These are phyloP conservation scores for Auricularia sp. DNA, from an alignment of 768 basidiomycete genomes.

Conservation along the genomic window DNA sequence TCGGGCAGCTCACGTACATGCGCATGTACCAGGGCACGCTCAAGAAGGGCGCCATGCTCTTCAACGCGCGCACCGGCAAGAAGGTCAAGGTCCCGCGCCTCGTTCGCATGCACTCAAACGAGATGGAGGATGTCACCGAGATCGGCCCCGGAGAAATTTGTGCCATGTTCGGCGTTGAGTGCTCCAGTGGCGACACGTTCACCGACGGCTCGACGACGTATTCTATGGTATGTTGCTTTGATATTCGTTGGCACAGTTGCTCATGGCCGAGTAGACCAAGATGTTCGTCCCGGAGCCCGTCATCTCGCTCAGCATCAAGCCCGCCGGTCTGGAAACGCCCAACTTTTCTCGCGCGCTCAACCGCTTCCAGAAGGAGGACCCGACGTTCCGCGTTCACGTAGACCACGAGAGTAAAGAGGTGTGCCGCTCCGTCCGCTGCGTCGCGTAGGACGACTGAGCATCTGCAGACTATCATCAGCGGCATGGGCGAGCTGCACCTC, in stretches of 20 bases:
- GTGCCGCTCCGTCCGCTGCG: conserved; percentile 7
- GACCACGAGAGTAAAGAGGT: conserved; percentile 93
- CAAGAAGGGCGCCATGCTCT: conserved; percentile 77
- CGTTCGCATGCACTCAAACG: conserved; percentile 96
- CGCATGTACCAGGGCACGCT: conserved; percentile 92
- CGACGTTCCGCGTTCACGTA: conserved; percentile 95
- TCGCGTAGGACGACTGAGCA: neutral
- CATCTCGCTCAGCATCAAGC: conserved; percentile 89
- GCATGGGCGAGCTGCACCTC: conserved; percentile 98
- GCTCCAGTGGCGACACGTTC: conserved; percentile 95
- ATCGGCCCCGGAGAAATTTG: conserved; percentile 98
- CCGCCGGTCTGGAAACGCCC: conserved; percentile 84
- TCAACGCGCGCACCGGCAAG: conserved; percentile 90
- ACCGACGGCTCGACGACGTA: conserved; percentile 83
- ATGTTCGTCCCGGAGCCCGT: conserved; percentile 99
- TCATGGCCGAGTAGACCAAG: conserved; percentile 50
- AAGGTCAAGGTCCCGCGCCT: conserved; percentile 93
- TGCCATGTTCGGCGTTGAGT: conserved; percentile 98
- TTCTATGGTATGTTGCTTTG: conserved; percentile 68
- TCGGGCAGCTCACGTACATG: conserved; percentile 97
- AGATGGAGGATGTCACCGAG: conserved; percentile 97
- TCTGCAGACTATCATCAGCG: conserved; percentile 88
- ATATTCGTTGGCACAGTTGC: neutral
- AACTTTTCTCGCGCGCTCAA: conserved; percentile 95
- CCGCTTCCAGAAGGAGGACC: conserved; percentile 97